phyloP scores from a whole-genome alignment of 768 basidiomycete species.

The Pulveroboletus frians region DNA sequence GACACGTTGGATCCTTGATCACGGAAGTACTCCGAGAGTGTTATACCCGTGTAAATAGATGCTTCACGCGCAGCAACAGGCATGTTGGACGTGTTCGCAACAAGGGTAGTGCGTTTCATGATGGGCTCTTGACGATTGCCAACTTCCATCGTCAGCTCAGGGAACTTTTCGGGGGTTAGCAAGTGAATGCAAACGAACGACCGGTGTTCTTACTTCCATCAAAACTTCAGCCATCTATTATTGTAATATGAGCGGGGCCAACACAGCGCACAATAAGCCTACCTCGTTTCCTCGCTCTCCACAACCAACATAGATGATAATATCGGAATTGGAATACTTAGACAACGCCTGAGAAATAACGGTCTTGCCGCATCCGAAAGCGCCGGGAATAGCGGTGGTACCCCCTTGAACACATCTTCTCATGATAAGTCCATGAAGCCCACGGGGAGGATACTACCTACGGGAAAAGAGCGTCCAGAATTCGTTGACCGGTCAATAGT shows the following conservation, averaged over 20 bases:
- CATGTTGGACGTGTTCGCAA: constrained; percentile 99
- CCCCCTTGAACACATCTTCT: constrained; percentile 90
- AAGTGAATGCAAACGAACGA: constrained; percentile 2
- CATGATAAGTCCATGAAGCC: neutral
- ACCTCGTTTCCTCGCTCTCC: constrained; percentile 98
- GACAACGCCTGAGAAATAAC: constrained; percentile 98
- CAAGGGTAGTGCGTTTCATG: constrained; percentile 99
- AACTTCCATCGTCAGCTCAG: constrained; percentile 88
- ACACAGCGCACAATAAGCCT: constrained; percentile 34
- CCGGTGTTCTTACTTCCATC: constrained; percentile 66
- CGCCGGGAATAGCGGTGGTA: constrained; percentile 96
- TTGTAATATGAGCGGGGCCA: constrained; percentile 13
- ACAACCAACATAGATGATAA: constrained; percentile 98
- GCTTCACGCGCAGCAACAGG: constrained; percentile 99
- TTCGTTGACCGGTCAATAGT: constrained; percentile 92
- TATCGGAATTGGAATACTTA: constrained; percentile 98
- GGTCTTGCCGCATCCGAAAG: constrained; percentile 98
- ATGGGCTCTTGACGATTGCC: constrained; percentile 94
- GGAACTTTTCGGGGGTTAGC: constrained; percentile 49
- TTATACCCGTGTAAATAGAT: constrained; percentile 99
- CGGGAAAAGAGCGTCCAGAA: constrained; percentile 96
- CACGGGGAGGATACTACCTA: constrained; percentile 36
- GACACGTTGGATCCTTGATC: constrained; percentile 97
- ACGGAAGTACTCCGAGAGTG: constrained; percentile 98
- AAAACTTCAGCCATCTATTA: constrained; percentile 95